phyloP scores from a whole-genome alignment of 1,284 basidiomycete species.

The Jaminaea rosea region DNA sequence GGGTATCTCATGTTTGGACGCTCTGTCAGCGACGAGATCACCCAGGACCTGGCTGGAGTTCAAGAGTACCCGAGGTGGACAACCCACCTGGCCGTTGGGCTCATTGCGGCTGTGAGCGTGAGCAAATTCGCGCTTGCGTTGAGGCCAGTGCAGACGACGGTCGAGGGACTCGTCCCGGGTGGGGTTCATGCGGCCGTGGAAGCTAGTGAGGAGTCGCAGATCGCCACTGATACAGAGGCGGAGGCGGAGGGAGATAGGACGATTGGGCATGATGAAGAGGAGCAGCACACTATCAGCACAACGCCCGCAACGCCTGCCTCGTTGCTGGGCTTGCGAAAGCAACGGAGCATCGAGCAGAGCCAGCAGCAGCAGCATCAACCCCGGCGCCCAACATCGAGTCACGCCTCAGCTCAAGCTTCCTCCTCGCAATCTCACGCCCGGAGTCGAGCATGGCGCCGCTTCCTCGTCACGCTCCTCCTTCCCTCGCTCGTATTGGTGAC shows the following conservation, averaged over 20 bases:
- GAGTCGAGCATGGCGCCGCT: too few species aligned
- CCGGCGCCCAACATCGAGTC: too few species aligned
- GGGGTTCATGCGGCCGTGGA: conserved; percentile 21
- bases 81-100: conserved; percentile 74
- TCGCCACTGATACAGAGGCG: neutral
- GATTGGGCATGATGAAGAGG: neutral
- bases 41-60: conserved; percentile 67
- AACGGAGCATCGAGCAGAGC: too few species aligned
- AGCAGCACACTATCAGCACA: neutral
- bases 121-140: conserved; percentile 80
- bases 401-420: too few species aligned
- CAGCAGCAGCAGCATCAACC: too few species aligned
- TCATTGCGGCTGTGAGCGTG: conserved; percentile 65
- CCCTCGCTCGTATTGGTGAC: conserved; percentile 27
- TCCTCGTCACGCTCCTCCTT: conserved; percentile 20
- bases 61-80: conserved; percentile 65
- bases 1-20: conserved; percentile 62
- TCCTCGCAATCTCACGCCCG: too few species aligned
- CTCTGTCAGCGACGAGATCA: conserved; percentile 76
- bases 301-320: neutral
- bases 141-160: conserved; percentile 54
- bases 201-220: neutral
- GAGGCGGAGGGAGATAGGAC: neutral
- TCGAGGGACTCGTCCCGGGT: conserved; percentile 39
- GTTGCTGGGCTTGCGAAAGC: neutral